Percentiles rank a stretch among this genome's conserved stretches.
Conservation (phyloP, 352 stramenopile genomes). For the Globisporangium ultimum region DNA sequence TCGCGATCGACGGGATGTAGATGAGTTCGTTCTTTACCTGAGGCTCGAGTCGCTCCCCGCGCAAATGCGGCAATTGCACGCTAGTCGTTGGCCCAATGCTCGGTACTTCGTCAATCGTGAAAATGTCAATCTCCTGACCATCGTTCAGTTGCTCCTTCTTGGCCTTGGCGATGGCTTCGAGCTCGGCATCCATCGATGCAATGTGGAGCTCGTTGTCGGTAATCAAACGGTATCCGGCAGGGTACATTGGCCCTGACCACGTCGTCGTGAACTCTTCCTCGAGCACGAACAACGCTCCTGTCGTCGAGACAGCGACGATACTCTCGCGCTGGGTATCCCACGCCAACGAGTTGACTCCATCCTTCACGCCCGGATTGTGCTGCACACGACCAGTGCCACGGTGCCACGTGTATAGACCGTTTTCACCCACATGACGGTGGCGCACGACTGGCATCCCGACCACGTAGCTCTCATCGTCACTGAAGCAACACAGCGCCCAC, state of each 20-base stretch:
- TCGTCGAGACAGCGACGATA: constrained; percentile 63
- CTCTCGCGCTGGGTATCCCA: constrained; percentile 57
- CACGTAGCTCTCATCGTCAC: constrained; percentile 57
- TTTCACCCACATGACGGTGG: constrained; percentile 76
- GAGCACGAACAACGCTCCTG: constrained; percentile 60
- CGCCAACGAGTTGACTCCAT: constrained; percentile 55
- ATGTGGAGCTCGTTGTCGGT: constrained; percentile 76
- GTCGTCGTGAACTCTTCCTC: constrained; percentile 73
- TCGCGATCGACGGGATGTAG: constrained; percentile 58
- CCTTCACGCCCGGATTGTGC: constrained; percentile 75
- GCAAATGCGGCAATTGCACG: constrained; percentile 11
- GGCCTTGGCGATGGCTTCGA: constrained; percentile 29
- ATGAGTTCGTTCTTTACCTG: constrained; percentile 24
- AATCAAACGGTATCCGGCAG: constrained; percentile 70
- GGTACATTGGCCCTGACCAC: constrained; percentile 85
- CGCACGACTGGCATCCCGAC: constrained; percentile 75
- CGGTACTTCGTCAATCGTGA: constrained; percentile 21
- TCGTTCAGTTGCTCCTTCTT: neutral
- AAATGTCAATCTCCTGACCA: constrained; percentile 41
- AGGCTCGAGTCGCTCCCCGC: constrained; percentile 1
- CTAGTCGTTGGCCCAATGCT: constrained; percentile 3
- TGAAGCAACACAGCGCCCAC: constrained; percentile 74
- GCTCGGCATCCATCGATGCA: constrained; percentile 27
- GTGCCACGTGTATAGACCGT: constrained; percentile 79
- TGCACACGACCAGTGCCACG: constrained; percentile 45